Evolutionary conservation across 169 alveolate genomes (phyloP).

Genomic region (Amoebophrya sp.): DNA sequence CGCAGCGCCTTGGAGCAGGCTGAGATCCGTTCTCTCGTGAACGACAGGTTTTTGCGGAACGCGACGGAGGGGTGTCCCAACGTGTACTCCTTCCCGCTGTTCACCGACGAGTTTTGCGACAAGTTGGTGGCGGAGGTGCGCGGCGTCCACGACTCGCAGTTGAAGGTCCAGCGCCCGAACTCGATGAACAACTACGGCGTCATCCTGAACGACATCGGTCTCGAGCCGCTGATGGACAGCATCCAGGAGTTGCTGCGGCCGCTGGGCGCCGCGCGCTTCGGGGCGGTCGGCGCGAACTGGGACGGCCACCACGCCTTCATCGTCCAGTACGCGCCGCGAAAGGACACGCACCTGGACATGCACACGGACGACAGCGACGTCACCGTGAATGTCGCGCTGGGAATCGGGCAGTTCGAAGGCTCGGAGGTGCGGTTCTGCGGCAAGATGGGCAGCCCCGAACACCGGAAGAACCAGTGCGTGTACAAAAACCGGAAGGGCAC

Average conservation of each 20-base stretch:
- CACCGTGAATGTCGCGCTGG: neutral
- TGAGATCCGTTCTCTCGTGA: too few species aligned
- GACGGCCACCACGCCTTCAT: neutral
- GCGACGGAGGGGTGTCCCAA: too few species aligned
- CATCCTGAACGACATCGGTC: neutral
- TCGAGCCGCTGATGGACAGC: neutral
- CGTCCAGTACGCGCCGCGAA: neutral
- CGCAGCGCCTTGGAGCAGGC: too few species aligned
- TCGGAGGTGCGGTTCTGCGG: neutral
- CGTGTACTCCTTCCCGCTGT: slow-evolving; percentile 25
- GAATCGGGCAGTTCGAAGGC: neutral
- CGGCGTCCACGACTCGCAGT: neutral
- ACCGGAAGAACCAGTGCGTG: slow-evolving; percentile 16
- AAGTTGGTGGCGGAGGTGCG: neutral
- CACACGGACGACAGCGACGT: neutral
- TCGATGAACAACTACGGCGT: neutral
- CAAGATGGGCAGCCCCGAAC: neutral
- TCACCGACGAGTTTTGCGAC: slow-evolving; percentile 16
- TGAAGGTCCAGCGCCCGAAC: neutral
- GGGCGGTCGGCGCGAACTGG: neutral
- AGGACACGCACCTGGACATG: slow-evolving; percentile 18
- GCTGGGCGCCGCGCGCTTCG: neutral
- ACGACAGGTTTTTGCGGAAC: neutral
- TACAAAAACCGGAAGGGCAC: neutral
- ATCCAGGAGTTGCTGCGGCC: neutral